phyloP scores from a whole-genome alignment of 208 protist genomes.

The Trypanosomatidae sp. region DNA sequence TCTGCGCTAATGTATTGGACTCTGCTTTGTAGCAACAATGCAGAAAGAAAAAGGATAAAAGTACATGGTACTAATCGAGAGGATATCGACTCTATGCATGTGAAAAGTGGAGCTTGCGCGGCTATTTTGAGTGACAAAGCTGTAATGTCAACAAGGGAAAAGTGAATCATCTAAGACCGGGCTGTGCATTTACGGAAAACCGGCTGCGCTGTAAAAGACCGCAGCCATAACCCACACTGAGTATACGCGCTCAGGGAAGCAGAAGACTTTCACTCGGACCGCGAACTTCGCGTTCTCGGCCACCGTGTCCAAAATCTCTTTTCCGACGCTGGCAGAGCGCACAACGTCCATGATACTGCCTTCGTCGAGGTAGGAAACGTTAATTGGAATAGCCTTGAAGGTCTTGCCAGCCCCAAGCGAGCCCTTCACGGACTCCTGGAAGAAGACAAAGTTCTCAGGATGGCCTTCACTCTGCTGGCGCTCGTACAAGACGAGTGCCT shows the following conservation, averaged over 20 bases:
- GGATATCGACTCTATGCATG: no score
- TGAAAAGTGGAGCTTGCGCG: no score
- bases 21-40: no score
- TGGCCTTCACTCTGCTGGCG: constrained; percentile 45
- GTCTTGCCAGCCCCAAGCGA: constrained; percentile 84
- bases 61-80: no score
- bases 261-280: constrained; percentile 76
- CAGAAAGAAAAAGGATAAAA: no score
- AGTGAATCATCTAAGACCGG: no score
- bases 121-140: no score
- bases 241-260: constrained; percentile 80
- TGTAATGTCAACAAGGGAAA: no score
- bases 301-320: constrained; percentile 83
- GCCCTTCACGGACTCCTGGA: constrained; percentile 85
- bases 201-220: constrained; percentile 62
- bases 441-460: constrained; percentile 59
- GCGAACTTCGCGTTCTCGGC: constrained; percentile 75
- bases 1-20: no score
- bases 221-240: constrained; percentile 93
- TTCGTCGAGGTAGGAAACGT: constrained; percentile 77
- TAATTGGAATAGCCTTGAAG: constrained; percentile 91
- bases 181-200: no score
- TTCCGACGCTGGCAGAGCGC: constrained; percentile 50
- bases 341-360: constrained; percentile 70
- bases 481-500: constrained; percentile 87